phyloP scores from a whole-genome alignment of 306 rosid species.

The Arachis stenosperma region DNA sequence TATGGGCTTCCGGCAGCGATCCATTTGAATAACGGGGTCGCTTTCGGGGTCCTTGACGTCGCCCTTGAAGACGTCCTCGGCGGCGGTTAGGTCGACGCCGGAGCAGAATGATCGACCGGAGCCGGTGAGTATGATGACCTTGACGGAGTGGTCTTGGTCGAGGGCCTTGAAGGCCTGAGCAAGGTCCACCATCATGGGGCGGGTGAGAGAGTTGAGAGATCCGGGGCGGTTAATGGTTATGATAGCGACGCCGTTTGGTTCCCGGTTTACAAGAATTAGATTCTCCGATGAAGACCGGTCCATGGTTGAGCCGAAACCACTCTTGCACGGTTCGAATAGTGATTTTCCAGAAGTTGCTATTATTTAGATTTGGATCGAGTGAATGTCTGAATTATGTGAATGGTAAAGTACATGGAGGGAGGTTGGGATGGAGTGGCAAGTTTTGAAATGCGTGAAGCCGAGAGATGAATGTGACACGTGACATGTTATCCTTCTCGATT shows the following conservation, averaged over 20 bases:
- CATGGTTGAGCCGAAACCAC: conserved; percentile 35
- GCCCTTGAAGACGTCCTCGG: conserved; percentile 91
- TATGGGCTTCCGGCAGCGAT: conserved; percentile 78
- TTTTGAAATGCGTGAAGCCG: too few species aligned
- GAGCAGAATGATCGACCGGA: conserved; percentile 91
- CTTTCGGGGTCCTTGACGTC: conserved; percentile 80
- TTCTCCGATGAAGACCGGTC: conserved; percentile 50
- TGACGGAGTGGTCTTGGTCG: conserved; percentile 63
- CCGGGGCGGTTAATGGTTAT: conserved; percentile 84
- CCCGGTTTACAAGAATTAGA: conserved; percentile 59
- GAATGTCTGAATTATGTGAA: too few species aligned
- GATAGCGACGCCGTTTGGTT: conserved; percentile 62
- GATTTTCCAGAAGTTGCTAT: too few species aligned
- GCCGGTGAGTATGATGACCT: conserved; percentile 75
- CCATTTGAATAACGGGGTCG: conserved; percentile 82
- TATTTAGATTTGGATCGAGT: too few species aligned
- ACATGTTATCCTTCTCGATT: too few species aligned
- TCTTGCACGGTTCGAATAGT: too few species aligned
- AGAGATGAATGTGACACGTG: too few species aligned
- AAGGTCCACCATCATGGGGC: conserved; percentile 71
- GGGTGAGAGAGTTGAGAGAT: conserved; percentile 79
- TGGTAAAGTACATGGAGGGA: too few species aligned
- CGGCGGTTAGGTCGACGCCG: conserved; percentile 83
- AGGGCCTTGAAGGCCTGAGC: conserved; percentile 70
- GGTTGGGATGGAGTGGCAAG: too few species aligned